These are phyloP conservation scores for Magnusiomyces suaveolens DNA, from an alignment of 1,139 yeast genomes.

Conservation along the genomic window DNA sequence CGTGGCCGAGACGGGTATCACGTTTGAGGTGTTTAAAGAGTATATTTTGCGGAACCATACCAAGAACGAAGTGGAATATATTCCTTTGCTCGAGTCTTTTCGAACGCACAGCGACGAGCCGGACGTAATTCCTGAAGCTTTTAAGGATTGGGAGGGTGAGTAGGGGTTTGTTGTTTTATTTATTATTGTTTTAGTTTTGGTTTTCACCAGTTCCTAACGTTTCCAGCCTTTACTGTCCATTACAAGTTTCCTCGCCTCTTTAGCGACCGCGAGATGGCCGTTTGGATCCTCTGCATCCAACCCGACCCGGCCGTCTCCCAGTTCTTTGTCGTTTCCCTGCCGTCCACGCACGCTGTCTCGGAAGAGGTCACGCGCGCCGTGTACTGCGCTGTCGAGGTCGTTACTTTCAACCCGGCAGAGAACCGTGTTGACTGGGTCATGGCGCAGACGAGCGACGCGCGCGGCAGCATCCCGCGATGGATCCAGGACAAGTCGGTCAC, in stretches of 20 bases:
- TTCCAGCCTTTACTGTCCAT: constrained; percentile 26
- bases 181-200: neutral
- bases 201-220: no score
- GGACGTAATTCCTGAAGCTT: constrained; percentile 15
- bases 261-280: constrained; percentile 46
- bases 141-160: constrained; percentile 10
- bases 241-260: constrained; percentile 47
- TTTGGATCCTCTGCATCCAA: constrained; percentile 41
- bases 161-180: neutral
- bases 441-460: constrained; percentile 57
- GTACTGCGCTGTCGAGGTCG: constrained; percentile 53
- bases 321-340: constrained; percentile 46
- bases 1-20: constrained; percentile 19
- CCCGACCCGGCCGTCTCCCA: constrained; percentile 31
- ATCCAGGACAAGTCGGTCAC: constrained; percentile 48
- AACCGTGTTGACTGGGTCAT: constrained; percentile 49
- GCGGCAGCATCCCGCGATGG: constrained; percentile 59
- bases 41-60: constrained; percentile 32
- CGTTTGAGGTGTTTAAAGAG: constrained; percentile 26
- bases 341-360: constrained; percentile 29
- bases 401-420: constrained; percentile 35
- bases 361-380: constrained; percentile 26
- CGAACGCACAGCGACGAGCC: constrained; percentile 32
- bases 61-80: constrained; percentile 33
- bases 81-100: constrained; percentile 32